Conservation (phyloP, 2,329 filamentous ascomycete genomes). For the Fusarium sacchari region DNA sequence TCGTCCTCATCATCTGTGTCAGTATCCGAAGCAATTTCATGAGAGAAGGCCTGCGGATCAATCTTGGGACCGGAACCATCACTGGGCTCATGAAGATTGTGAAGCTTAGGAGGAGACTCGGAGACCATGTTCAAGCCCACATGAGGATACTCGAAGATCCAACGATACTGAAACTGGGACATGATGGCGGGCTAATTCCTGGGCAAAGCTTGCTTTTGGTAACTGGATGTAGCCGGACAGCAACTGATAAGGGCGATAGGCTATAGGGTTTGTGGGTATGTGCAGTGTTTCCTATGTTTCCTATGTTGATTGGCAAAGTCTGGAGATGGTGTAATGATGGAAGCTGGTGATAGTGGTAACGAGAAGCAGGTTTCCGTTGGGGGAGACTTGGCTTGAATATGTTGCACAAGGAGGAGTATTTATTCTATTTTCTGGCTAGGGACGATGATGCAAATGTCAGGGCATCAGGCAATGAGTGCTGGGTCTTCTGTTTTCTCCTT, state of each 20-base stretch:
- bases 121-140: conserved; percentile 1
- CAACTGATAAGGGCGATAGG: background rate
- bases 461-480: background rate
- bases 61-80: background rate
- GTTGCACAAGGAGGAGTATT: background rate
- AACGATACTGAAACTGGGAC: background rate
- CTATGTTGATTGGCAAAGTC: background rate
- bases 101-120: background rate
- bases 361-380: background rate
- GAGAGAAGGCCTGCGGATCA: background rate
- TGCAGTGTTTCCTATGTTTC: background rate
- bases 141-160: conserved; percentile 10
- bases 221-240: background rate
- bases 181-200: background rate
- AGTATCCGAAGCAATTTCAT: background rate
- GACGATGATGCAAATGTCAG: background rate
- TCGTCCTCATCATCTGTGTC: background rate
- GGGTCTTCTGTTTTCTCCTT: background rate
- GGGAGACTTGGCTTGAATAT: background rate
- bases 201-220: background rate
- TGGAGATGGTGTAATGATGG: background rate
- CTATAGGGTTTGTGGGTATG: background rate
- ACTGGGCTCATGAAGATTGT: background rate
- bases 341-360: background rate
- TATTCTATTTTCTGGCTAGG: background rate